Conservation (phyloP, 1,284 basidiomycete species). For the Boletus sp. region DNA sequence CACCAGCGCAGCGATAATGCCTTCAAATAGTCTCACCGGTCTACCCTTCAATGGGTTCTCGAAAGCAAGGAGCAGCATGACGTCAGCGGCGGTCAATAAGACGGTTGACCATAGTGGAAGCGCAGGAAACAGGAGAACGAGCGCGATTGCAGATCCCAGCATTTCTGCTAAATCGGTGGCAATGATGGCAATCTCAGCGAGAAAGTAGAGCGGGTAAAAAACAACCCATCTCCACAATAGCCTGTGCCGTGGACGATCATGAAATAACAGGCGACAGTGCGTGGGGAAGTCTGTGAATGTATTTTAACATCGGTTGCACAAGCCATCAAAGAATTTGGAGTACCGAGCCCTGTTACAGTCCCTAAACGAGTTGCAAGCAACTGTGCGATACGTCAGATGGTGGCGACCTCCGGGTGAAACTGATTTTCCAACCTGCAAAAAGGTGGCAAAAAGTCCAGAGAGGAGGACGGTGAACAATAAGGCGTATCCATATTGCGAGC, state of each 20-base stretch:
- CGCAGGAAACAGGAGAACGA: constrained; percentile 66
- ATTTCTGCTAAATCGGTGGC: constrained; percentile 59
- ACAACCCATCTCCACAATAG: constrained; percentile 47
- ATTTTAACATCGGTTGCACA: not conserved
- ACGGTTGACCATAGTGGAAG: constrained; percentile 68
- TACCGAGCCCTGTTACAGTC: constrained; percentile 49
- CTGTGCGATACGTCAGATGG: constrained; percentile 27
- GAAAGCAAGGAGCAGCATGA: constrained; percentile 57
- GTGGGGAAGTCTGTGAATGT: constrained; percentile 42
- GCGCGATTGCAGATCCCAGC: constrained; percentile 71
- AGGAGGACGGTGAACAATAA: constrained; percentile 72
- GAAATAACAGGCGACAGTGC: constrained; percentile 55
- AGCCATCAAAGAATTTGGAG: not conserved
- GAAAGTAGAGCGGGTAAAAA: constrained; percentile 51
- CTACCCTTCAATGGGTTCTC: constrained; percentile 41
- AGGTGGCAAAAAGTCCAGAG: constrained; percentile 62
- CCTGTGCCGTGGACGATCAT: constrained; percentile 47
- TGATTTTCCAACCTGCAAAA: constrained; percentile 45
- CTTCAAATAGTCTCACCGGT: constrained; percentile 58
- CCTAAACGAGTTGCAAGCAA: constrained; percentile 45
- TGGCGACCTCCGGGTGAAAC: not conserved
- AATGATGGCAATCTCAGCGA: constrained; percentile 67
- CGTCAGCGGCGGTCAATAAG: constrained; percentile 67
- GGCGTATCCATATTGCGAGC: constrained; percentile 65
- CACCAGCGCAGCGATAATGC: constrained; percentile 59